Percentiles rank a stretch among this genome's conserved stretches.
phyloP scores from a whole-genome alignment of 805 yeast species.

The Jamesozyma rosinii region DNA sequence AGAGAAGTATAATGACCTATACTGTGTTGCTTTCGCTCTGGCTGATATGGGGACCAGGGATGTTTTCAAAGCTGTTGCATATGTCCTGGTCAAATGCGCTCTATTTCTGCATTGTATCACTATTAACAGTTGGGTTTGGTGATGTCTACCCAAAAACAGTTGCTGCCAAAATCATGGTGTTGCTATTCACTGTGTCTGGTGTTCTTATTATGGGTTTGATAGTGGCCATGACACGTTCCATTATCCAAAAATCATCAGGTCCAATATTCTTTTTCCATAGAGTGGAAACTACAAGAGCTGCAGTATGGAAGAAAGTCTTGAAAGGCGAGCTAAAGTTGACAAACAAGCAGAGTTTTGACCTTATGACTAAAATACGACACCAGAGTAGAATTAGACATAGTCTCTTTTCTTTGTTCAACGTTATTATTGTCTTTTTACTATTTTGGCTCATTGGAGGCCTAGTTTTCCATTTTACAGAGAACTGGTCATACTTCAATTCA shows the following conservation, averaged over 20 bases:
- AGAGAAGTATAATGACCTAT: slow-evolving; percentile 65
- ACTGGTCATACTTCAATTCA: slow-evolving; percentile 62
- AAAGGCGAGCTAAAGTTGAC: slow-evolving; percentile 22
- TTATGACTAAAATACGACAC: slow-evolving; percentile 45
- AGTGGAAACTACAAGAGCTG: slow-evolving; percentile 43
- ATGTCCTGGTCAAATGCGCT: slow-evolving; percentile 56
- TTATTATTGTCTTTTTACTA: slow-evolving; percentile 38
- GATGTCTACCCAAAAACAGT: slow-evolving; percentile 50
- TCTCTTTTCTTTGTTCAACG: slow-evolving; percentile 32
- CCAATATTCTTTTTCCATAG: slow-evolving; percentile 61
- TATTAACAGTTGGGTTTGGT: slow-evolving; percentile 75
- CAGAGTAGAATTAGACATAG: slow-evolving; percentile 35
- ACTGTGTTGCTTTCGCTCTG: slow-evolving; percentile 57
- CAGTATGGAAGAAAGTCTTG: slow-evolving; percentile 14
- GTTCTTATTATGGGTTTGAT: slow-evolving; percentile 66
- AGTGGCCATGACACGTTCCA: slow-evolving; percentile 57
- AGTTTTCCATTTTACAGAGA: slow-evolving; percentile 49
- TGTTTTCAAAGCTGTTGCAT: slow-evolving; percentile 39
- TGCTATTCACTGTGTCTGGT: slow-evolving; percentile 62
- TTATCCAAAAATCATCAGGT: slow-evolving; percentile 50
- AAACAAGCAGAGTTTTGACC: slow-evolving; percentile 42
- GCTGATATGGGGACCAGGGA: slow-evolving; percentile 63
- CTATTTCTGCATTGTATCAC: slow-evolving; percentile 64
- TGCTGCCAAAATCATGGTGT: slow-evolving; percentile 47
- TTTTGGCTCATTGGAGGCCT: slow-evolving; percentile 73